A percentile compares a stretch with the other conserved stretches of the same genome.
Evolutionary conservation across 2,329 filamentous ascomycete genomes (phyloP).

Genomic region (Rhynchosporium graminicola): DNA sequence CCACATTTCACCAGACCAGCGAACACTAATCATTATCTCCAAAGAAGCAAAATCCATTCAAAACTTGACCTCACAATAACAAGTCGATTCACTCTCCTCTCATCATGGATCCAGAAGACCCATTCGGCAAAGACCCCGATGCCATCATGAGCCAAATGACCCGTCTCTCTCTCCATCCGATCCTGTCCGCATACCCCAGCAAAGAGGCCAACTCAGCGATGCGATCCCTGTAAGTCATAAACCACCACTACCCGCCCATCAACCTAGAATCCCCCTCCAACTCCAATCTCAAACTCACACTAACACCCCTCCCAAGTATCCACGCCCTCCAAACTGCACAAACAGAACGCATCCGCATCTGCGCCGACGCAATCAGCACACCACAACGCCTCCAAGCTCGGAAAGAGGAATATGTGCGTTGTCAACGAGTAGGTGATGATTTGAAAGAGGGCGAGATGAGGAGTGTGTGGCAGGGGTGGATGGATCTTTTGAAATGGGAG

Average conservation of each 20-base stretch:
- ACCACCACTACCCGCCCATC: background rate
- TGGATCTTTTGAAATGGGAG: constrained; percentile 4
- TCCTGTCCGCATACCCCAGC: background rate
- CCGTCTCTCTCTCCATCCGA: background rate
- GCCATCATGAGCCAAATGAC: constrained; percentile 2
- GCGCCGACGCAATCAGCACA: background rate
- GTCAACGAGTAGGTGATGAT: background rate
- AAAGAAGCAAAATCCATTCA: too few species aligned
- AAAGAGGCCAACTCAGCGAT: background rate
- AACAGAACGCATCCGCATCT: background rate
- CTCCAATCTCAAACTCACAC: background rate
- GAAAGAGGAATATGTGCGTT: background rate
- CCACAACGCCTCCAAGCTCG: background rate
- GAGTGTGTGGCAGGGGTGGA: background rate
- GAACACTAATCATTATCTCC: too few species aligned
- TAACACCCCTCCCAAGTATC: background rate
- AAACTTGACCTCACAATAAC: too few species aligned
- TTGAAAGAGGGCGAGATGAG: background rate
- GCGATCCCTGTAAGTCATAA: background rate
- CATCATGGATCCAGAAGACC: background rate
- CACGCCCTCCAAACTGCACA: background rate
- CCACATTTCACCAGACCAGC: too few species aligned
- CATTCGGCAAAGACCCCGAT: background rate
- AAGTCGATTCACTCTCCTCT: background rate
- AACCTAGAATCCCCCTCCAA: background rate